These are phyloP conservation scores for Dendrothele bispora DNA, from an alignment of 768 basidiomycete species.

Conservation along the genomic window DNA sequence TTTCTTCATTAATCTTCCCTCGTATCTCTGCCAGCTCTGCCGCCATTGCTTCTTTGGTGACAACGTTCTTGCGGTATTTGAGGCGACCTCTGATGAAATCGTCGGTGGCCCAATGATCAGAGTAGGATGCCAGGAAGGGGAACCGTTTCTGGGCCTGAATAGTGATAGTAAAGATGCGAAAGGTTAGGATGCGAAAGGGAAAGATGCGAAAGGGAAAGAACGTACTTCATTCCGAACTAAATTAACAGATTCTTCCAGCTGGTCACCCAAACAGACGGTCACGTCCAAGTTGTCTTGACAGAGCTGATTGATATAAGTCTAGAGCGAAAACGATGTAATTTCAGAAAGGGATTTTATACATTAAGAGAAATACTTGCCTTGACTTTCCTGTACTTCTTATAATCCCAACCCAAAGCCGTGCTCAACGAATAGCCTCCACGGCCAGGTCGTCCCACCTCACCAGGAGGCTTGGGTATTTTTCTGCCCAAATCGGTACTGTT, in stretches of 20 bases:
- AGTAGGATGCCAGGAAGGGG: background rate
- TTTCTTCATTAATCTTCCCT: too few species aligned
- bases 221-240: background rate
- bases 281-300: background rate
- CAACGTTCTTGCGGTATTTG: background rate
- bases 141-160: background rate
- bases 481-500: background rate
- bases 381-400: conserved; percentile 8
- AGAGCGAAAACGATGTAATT: background rate
- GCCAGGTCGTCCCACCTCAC: conserved; percentile 13
- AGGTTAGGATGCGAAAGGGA: background rate
- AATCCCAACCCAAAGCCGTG: conserved; percentile 11
- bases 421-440: conserved; percentile 16
- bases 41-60: conserved; percentile 1
- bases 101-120: background rate
- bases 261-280: background rate
- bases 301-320: conserved; percentile 2
- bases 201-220: too few species aligned
- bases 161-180: too few species aligned
- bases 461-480: conserved; percentile 16
- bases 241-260: background rate
- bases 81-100: conserved; percentile 1
- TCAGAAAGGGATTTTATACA: background rate
- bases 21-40: background rate
- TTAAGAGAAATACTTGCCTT: conserved; percentile 10